Evolutionary conservation across 441 rosid species (phyloP).

Genomic region (Flueggea neowawraea): DNA sequence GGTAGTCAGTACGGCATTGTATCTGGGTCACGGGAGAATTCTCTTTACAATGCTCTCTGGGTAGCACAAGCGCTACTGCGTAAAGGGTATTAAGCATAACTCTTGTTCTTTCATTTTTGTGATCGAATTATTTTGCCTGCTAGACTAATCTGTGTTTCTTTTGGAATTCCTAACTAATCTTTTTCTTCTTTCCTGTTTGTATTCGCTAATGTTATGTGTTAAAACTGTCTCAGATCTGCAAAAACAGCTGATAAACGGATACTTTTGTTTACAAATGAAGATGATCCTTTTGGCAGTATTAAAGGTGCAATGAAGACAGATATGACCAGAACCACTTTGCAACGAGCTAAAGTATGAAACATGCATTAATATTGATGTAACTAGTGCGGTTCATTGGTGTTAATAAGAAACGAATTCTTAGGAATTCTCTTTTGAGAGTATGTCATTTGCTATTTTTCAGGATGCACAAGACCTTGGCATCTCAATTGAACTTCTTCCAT

Average conservation of each 20-base stretch:
- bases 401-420: slow-evolving; percentile 1
- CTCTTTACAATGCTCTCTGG: slow-evolving; percentile 94
- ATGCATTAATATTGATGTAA: slow-evolving; percentile 6
- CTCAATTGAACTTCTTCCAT: slow-evolving; percentile 86
- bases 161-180: not conserved
- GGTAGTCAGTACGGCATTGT: slow-evolving; percentile 89
- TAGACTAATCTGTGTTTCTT: not conserved
- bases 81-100: slow-evolving; percentile 63
- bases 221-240: slow-evolving; percentile 58
- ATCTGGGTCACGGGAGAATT: slow-evolving; percentile 86
- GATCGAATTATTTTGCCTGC: not conserved
- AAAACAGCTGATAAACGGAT: slow-evolving; percentile 85
- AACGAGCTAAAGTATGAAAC: slow-evolving; percentile 78
- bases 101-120: not conserved
- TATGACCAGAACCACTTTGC: slow-evolving; percentile 92
- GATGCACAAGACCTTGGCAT: slow-evolving; percentile 98
- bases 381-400: not conserved
- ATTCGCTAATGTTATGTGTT: slow-evolving; percentile 21
- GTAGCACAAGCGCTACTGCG: slow-evolving; percentile 92
- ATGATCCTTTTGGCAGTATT: slow-evolving; percentile 86
- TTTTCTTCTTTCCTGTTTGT: not conserved
- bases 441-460: slow-evolving; percentile 34
- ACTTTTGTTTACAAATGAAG: slow-evolving; percentile 86
- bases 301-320: slow-evolving; percentile 72
- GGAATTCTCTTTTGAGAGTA: not conserved